Base-by-base conservation (phyloP, 1,139 yeast genomes). In the Sugiyamaella sp. region DNA sequence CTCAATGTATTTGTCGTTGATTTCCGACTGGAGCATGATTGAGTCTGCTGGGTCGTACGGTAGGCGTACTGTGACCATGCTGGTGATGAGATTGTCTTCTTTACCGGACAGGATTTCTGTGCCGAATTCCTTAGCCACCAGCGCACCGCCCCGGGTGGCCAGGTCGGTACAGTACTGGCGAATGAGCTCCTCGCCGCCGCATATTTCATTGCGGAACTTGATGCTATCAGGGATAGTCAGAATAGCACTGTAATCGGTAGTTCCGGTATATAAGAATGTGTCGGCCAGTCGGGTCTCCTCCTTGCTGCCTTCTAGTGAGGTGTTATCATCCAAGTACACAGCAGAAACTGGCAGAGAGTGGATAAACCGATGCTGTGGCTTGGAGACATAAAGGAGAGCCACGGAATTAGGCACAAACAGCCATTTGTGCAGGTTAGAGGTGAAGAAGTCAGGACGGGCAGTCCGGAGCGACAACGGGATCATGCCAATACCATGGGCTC, bases 381-480 rank as follows among this genome's bases (percentile, higher is more conserved):
- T 74, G 58, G 79, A 77, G 6, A 81, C 86, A 61, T 85, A 85
- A 47, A 86, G 66, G 20, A 83, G 71, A 0, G 88, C 86, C 60
- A 80, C 76, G 0, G 84, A 81, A 49, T 82, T 72, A 2, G 90
- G 88, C 17, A 77, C 77, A 59, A 66, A 82, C 45, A 76, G 72
- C 91, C 91, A 86, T 65, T 86, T 86, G 73, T 86, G 91, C 32
- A 85, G 71, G 63, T 85, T 86, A 38, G 86, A 71, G 16, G 80
- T 76, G 62, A 76, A 80, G 64, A 83, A 85, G 63, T 85, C 90
- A 0, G 91, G 89, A 50, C 75, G 65, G 19, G 80, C 69, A 1
- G 66, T 63, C 0, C 64, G 61, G 51, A 85, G 64, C 54, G 80
- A 74, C 22, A 84, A 59, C 2, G 79, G 79, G 9, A 82, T 63